Evolutionary conservation across 1,284 basidiomycete genomes (phyloP).

Genomic region (Cryptococcus jaspeensis): DNA sequence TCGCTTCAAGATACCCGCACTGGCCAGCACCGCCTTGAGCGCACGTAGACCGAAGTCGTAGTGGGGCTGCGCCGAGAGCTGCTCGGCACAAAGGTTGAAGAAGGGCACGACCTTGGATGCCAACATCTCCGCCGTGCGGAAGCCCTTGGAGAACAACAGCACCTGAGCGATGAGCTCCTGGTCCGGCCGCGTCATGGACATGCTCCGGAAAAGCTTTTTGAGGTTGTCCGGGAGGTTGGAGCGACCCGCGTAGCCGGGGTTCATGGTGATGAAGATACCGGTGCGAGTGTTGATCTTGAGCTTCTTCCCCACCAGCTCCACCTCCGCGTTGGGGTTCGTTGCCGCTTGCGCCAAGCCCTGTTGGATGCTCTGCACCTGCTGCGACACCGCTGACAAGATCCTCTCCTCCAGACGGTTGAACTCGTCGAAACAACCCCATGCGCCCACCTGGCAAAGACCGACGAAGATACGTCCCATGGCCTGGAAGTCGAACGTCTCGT

Average conservation of each 20-base stretch:
- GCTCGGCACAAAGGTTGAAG: slow-evolving; percentile 97
- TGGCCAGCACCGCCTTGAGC: slow-evolving; percentile 92
- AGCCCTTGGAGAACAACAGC: slow-evolving; percentile 98
- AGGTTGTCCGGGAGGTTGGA: slow-evolving; percentile 96
- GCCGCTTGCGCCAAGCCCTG: slow-evolving; percentile 81
- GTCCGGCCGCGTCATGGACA: slow-evolving; percentile 99
- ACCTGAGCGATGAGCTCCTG: slow-evolving; percentile 98
- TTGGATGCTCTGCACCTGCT: slow-evolving; percentile 98
- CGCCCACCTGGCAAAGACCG: slow-evolving; percentile 96
- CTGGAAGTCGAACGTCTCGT: slow-evolving; percentile 99
- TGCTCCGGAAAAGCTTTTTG: slow-evolving; percentile 64
- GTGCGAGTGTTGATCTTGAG: slow-evolving; percentile 93
- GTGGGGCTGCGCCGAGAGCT: slow-evolving; percentile 94
- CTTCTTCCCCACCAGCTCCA: slow-evolving; percentile 93
- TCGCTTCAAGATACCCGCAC: slow-evolving; percentile 96
- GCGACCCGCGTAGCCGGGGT: slow-evolving; percentile 94
- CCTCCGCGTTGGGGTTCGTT: slow-evolving; percentile 80
- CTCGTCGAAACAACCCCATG: slow-evolving; percentile 98
- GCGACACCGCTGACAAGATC: slow-evolving; percentile 95
- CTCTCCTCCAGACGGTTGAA: slow-evolving; percentile 98
- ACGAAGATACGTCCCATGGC: slow-evolving; percentile 99
- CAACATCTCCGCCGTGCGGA: slow-evolving; percentile 91
- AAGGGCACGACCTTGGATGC: slow-evolving; percentile 98
- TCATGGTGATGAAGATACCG: slow-evolving; percentile 96
- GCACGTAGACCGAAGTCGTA: slow-evolving; percentile 99